These are phyloP conservation scores for Myriangium duriaei DNA, from an alignment of 2,329 filamentous ascomycete genomes.

Conservation along the genomic window DNA sequence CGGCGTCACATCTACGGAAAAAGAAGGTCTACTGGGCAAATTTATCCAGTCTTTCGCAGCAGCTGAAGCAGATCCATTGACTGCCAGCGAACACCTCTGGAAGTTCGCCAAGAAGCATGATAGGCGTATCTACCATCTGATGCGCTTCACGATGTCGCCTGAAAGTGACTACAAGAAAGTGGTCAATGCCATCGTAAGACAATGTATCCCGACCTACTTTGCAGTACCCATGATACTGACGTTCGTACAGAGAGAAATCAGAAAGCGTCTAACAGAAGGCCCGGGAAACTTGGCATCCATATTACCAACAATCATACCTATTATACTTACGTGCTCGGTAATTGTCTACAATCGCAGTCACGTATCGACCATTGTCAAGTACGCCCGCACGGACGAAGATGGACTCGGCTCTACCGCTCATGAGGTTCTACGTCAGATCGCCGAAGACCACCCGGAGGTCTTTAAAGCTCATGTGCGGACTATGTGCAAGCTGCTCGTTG, in stretches of 20 bases:
- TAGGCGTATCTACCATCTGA: conserved; percentile 75
- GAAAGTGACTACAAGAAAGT: conserved; percentile 90
- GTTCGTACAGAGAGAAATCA: conserved; percentile 54
- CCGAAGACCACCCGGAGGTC: conserved; percentile 73
- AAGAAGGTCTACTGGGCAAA: conserved; percentile 57
- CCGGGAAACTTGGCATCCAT: conserved; percentile 47
- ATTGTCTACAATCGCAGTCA: conserved; percentile 92
- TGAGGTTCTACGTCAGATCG: conserved; percentile 84
- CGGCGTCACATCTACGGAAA: conserved; percentile 61
- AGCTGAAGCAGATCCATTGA: conserved; percentile 62
- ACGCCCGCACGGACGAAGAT: conserved; percentile 64
- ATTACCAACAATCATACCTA: conserved; percentile 65
- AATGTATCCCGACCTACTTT: no score
- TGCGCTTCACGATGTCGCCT: conserved; percentile 71
- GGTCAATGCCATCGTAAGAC: conserved; percentile 56
- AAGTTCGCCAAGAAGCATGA: conserved; percentile 89
- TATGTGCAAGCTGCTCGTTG: conserved; percentile 73
- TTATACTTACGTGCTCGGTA: conserved; percentile 72
- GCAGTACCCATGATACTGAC: background rate
- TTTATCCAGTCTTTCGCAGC: conserved; percentile 62
- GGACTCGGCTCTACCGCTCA: conserved; percentile 69
- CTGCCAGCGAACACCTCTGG: conserved; percentile 64
- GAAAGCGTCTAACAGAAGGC: conserved; percentile 63
- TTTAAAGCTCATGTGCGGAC: conserved; percentile 89
- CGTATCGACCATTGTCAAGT: conserved; percentile 77